phyloP scores from a whole-genome alignment of 140 eudicot genomes.

The Flaveria floridana region DNA sequence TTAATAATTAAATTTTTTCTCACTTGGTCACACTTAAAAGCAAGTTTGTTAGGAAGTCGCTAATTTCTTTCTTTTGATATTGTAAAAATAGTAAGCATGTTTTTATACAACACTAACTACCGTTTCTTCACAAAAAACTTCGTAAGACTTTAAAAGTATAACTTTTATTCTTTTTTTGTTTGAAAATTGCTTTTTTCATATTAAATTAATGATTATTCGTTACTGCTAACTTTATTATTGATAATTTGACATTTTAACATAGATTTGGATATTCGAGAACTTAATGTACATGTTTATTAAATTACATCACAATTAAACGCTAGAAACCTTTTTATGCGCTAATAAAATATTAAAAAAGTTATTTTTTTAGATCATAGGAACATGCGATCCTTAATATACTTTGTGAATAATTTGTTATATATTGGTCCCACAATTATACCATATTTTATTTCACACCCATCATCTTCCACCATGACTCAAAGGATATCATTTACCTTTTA shows the following conservation, averaged over 20 bases:
- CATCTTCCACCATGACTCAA: slow-evolving; percentile 23
- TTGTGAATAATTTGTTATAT: neutral
- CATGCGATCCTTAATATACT: slow-evolving; percentile 9
- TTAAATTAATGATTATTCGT: neutral
- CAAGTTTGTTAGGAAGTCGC: too few relatives aligned
- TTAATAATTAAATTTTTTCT: too few relatives aligned
- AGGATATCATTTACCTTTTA: slow-evolving; percentile 18
- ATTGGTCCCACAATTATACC: slow-evolving; percentile 1
- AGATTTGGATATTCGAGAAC: neutral
- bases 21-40: too few relatives aligned
- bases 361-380: neutral
- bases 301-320: neutral
- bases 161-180: too few relatives aligned
- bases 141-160: too few relatives aligned
- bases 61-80: too few relatives aligned
- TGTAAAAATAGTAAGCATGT: too few relatives aligned
- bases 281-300: neutral
- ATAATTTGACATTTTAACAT: too few relatives aligned
- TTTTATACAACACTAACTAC: too few relatives aligned
- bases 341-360: neutral
- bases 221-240: neutral
- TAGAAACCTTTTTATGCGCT: neutral
- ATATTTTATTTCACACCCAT: slow-evolving; percentile 13
- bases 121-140: too few relatives aligned
- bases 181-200: too few relatives aligned